Conservation (phyloP, 805 yeast genomes). For the Henningerozyma blattae region DNA sequence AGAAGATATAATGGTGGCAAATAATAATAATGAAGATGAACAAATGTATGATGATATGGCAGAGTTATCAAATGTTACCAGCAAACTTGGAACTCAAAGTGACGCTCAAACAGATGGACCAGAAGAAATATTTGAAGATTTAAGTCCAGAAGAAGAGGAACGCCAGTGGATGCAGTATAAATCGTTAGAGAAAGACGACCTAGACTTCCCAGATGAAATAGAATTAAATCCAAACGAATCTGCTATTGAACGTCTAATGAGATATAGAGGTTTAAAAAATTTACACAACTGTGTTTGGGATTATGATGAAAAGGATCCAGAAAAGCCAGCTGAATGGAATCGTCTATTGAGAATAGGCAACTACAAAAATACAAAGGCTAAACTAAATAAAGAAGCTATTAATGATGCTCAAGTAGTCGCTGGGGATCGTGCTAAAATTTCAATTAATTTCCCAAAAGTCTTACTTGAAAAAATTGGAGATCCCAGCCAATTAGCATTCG, state of each 20-base stretch:
- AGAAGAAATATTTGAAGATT: constrained; percentile 55
- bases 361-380: constrained; percentile 64
- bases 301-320: constrained; percentile 65
- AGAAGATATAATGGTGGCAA: constrained; percentile 14
- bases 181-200: constrained; percentile 63
- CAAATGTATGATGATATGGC: constrained; percentile 20
- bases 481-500: constrained; percentile 38
- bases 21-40: constrained; percentile 17
- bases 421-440: constrained; percentile 55
- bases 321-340: constrained; percentile 68
- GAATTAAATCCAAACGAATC: constrained; percentile 69
- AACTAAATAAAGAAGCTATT: constrained; percentile 46
- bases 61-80: constrained; percentile 16
- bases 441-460: constrained; percentile 42
- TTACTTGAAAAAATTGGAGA: constrained; percentile 34
- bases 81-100: constrained; percentile 30
- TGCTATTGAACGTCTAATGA: constrained; percentile 60
- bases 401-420: constrained; percentile 36
- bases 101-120: constrained; percentile 31
- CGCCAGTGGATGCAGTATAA: constrained; percentile 63
- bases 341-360: constrained; percentile 64
- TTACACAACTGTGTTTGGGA: constrained; percentile 80
- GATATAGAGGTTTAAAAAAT: constrained; percentile 82
- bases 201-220: constrained; percentile 91
- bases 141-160: constrained; percentile 73